phyloP scores from a whole-genome alignment of 495 filamentous ascomycete species.

The Cercophora samala region DNA sequence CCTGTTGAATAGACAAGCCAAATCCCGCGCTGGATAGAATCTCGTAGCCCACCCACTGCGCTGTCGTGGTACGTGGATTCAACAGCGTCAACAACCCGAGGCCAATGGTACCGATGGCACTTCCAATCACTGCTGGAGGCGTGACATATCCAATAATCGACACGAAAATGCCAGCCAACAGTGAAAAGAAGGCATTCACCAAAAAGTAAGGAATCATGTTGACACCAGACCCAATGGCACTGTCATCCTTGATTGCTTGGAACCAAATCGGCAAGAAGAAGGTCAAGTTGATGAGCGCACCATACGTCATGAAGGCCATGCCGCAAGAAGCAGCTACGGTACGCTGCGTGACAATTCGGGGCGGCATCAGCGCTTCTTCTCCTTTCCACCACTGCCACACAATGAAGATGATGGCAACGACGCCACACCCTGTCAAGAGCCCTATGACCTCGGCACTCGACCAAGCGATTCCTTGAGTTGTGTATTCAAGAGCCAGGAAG shows the following conservation, averaged over 20 bases:
- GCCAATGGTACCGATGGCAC: constrained; percentile 55
- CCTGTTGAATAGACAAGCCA: constrained; percentile 60
- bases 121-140: constrained; percentile 51
- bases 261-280: constrained; percentile 59
- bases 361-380: constrained; percentile 36
- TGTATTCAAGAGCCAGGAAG: constrained; percentile 49
- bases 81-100: constrained; percentile 63
- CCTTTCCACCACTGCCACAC: constrained; percentile 21
- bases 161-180: constrained; percentile 46
- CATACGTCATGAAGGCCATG: constrained; percentile 37
- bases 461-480: constrained; percentile 47
- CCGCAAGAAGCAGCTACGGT: constrained; percentile 53
- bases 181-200: constrained; percentile 52
- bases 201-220: constrained; percentile 65
- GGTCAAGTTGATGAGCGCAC: constrained; percentile 55
- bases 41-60: constrained; percentile 67
- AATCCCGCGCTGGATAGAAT: constrained; percentile 52
- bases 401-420: constrained; percentile 21
- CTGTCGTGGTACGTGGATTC: constrained; percentile 44
- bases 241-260: constrained; percentile 65
- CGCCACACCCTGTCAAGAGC: constrained; percentile 44
- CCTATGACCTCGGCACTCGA: constrained; percentile 30
- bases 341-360: constrained; percentile 51
- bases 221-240: constrained; percentile 63
- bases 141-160: constrained; percentile 39